Base-by-base conservation (phyloP, 208 protist genomes). In the Crithidia brevicula region DNA sequence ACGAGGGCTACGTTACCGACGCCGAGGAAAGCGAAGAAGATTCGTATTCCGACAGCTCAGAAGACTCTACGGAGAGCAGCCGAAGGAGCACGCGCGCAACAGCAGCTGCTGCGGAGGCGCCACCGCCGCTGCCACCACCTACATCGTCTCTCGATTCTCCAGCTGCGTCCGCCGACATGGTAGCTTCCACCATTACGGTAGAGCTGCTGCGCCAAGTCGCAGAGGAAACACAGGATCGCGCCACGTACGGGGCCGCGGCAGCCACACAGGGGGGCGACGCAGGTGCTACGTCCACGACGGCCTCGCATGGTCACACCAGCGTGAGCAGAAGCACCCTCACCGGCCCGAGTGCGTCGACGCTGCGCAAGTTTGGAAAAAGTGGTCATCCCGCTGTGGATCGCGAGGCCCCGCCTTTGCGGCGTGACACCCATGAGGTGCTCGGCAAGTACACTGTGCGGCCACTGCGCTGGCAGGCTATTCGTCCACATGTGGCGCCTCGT, bases 381-480 rank as follows among this genome's bases (percentile, higher is more conserved):
- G 25, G n/a, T 7, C 38, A 38, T 4, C 66, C 11, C n/a, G 33
- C 10, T 0, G 43, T 57, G 16, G 51, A 61, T 15, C 60, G 56
- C n/a, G 59, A 67, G 54, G 61, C 73, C 40, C 53, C 67, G 25
- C 69, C 61, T 46, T 20, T 65, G 45, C 62, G 28, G 16, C 8
- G 15, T 11, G 65, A 67, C 36, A 52, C 36, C 15, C 33, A 50
- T 10, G 43, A 67, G 34, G 54, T 83, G 16, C 69, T 67, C 11
- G 70, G 77, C 27, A 77, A 77, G 59, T 60, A 72, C 52, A 80
- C 60, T 3, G 57, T 73, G 20, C 74, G 66, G 0, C 66, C 78
- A 2, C 72, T 88, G 53, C 72, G 64, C 22, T 88, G 83, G 79
- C 53, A 67, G 23, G 4, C 11, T 18, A 34, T 88, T 2, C 58